Percentiles rank a stretch among this genome's conserved stretches.
phyloP scores from a whole-genome alignment of 768 basidiomycete species.

The Leccinum imitatum region DNA sequence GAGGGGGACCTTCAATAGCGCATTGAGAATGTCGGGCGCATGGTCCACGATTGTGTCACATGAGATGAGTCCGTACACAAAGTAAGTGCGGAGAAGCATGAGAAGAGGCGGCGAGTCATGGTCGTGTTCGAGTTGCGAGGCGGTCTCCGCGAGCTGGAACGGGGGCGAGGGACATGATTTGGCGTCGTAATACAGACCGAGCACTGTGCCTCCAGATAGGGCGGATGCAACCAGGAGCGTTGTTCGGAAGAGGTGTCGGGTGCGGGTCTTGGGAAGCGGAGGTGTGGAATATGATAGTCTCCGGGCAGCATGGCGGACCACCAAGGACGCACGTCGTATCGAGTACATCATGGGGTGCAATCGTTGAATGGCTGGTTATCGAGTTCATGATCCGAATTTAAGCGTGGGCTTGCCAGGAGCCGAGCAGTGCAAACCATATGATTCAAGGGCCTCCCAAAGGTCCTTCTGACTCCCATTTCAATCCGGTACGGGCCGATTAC shows the following conservation, averaged over 20 bases:
- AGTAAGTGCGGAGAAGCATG: slow-evolving; percentile 65
- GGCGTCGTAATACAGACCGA: slow-evolving; percentile 28
- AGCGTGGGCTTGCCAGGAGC: background rate
- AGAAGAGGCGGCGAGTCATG: slow-evolving; percentile 28
- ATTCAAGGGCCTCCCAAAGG: background rate
- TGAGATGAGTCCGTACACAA: slow-evolving; percentile 82
- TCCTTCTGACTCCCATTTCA: slow-evolving; percentile 16
- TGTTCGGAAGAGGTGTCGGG: slow-evolving; percentile 10
- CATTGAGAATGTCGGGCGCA: slow-evolving; percentile 63
- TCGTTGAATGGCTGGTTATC: background rate
- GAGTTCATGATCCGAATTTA: background rate
- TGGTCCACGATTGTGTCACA: slow-evolving; percentile 73
- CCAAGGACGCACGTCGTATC: slow-evolving; percentile 11
- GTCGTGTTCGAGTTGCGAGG: background rate
- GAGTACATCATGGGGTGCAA: slow-evolving; percentile 9
- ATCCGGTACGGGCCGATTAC: background rate
- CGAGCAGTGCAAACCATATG: background rate
- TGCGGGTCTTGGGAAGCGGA: slow-evolving; percentile 2
- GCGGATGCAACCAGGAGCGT: slow-evolving; percentile 18
- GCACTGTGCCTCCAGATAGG: slow-evolving; percentile 17
- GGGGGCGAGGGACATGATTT: slow-evolving; percentile 26
- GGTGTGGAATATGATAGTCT: slow-evolving; percentile 11
- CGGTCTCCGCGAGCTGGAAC: slow-evolving; percentile 9
- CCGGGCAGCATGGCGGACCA: background rate
- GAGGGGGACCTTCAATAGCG: slow-evolving; percentile 48